Conservation (phyloP, 176 grass and related monocot species). For the Microstegium vimineum region DNA sequence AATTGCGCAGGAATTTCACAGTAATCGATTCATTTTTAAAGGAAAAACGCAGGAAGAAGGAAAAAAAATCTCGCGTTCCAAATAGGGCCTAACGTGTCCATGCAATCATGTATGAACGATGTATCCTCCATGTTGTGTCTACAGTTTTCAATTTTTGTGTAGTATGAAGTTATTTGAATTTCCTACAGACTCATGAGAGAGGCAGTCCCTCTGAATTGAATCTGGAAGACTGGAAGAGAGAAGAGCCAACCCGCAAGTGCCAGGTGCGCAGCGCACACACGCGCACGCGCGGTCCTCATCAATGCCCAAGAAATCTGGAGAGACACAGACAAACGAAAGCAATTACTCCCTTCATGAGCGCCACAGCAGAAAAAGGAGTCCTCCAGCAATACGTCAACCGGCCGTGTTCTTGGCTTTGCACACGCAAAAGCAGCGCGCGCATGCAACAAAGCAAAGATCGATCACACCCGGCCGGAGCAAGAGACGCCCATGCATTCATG, state of each 20-base stretch:
- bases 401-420: not conserved
- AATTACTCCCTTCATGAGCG: conserved; percentile 49
- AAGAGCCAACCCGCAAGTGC: not conserved
- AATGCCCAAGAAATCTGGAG: conserved; percentile 65
- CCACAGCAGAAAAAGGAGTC: conserved; percentile 16
- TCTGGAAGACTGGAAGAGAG: not conserved
- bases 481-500: conserved; percentile 16
- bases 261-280: not conserved
- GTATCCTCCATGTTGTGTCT: too few relatives aligned
- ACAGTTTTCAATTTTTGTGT: too few relatives aligned
- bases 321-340: conserved; percentile 5
- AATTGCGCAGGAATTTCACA: too few relatives aligned
- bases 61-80: too few relatives aligned
- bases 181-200: too few relatives aligned
- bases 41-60: too few relatives aligned
- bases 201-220: not conserved
- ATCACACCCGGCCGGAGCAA: not conserved
- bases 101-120: too few relatives aligned
- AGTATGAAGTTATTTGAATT: too few relatives aligned
- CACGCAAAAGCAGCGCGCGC: not conserved
- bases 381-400: conserved; percentile 33
- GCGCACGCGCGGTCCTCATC: conserved; percentile 7
- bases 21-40: too few relatives aligned
- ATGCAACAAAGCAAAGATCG: conserved; percentile 20
- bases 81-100: too few relatives aligned